Conservation (phyloP, 2,329 filamentous ascomycete genomes). For the Fusarium kyushuense region DNA sequence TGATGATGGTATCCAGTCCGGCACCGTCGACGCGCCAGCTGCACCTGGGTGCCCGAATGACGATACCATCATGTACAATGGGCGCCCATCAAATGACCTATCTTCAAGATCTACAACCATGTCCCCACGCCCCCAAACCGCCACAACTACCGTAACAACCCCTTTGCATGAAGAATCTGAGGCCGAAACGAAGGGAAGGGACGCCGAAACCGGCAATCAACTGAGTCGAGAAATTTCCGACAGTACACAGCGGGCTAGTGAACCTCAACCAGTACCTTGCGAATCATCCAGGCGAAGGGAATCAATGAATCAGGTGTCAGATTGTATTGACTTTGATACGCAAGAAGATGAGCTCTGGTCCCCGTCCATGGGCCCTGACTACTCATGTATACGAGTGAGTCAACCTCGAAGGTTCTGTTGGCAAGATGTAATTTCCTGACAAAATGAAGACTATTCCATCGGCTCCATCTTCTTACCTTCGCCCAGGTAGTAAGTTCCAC, state of each 20-base stretch:
- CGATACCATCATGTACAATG: slow-evolving; percentile 45
- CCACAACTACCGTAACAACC: slow-evolving; percentile 51
- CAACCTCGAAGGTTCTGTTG: slow-evolving; percentile 1
- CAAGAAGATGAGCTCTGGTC: slow-evolving; percentile 51
- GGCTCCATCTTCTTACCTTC: slow-evolving; percentile 86
- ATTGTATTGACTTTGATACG: slow-evolving; percentile 42
- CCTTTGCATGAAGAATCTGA: slow-evolving; percentile 50
- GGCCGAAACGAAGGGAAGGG: slow-evolving; percentile 53
- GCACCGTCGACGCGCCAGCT: slow-evolving; percentile 34
- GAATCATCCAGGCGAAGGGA: slow-evolving; percentile 29
- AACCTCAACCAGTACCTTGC: slow-evolving; percentile 34
- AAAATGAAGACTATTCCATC: slow-evolving; percentile 74
- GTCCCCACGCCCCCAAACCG: slow-evolving; percentile 58
- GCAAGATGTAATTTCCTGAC: slow-evolving; percentile 23
- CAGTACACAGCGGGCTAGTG: slow-evolving; percentile 33
- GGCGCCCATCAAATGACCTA: slow-evolving; percentile 46
- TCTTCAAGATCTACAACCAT: slow-evolving; percentile 58
- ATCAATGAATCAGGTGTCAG: slow-evolving; percentile 38
- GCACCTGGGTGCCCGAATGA: slow-evolving; percentile 42
- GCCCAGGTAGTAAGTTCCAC: slow-evolving; percentile 86
- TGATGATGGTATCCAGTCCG: slow-evolving; percentile 39
- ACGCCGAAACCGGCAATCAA: slow-evolving; percentile 44
- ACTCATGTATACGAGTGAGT: slow-evolving; percentile 54
- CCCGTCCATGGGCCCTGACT: slow-evolving; percentile 56
- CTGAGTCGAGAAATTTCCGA: slow-evolving; percentile 42